These are phyloP conservation scores for Lophiotrema nucula DNA, from an alignment of 495 filamentous ascomycete genomes.

Conservation along the genomic window DNA sequence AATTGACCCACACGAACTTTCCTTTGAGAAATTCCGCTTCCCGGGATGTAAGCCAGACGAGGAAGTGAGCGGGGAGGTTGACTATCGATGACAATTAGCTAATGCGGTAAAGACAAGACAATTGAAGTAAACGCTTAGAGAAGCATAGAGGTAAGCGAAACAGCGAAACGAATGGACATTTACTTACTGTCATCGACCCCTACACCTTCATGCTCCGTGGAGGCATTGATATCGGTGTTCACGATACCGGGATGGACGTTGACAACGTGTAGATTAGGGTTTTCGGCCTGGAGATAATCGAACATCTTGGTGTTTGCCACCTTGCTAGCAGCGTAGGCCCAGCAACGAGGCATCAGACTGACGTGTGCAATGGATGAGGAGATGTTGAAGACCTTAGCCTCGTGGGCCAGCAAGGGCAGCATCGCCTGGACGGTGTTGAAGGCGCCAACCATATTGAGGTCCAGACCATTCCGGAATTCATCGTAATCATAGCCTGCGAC, in stretches of 20 bases:
- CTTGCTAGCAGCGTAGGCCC: constrained; percentile 45
- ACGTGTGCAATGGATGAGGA: constrained; percentile 44
- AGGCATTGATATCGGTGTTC: constrained; percentile 45
- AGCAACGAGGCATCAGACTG: constrained; percentile 36
- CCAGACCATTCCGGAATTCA: constrained; percentile 40
- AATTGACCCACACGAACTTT: constrained; percentile 51
- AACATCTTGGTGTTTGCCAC: constrained; percentile 45
- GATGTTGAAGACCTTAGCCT: constrained; percentile 44
- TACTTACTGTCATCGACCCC: too few relatives aligned
- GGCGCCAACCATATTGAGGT: constrained; percentile 44
- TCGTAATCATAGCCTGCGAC: constrained; percentile 37
- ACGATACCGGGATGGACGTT: constrained; percentile 50
- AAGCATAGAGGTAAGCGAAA: neutral
- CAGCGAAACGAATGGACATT: neutral
- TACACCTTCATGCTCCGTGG: too few relatives aligned
- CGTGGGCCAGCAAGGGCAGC: constrained; percentile 39
- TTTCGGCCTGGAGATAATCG: constrained; percentile 42
- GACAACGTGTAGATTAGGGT: constrained; percentile 45
- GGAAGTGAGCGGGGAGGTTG: constrained; percentile 45
- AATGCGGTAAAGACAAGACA: constrained; percentile 3
- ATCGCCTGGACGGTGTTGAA: constrained; percentile 45
- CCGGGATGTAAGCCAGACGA: constrained; percentile 50
- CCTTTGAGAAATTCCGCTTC: constrained; percentile 51
- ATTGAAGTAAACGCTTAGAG: constrained; percentile 1
- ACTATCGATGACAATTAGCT: constrained; percentile 33